Evolutionary conservation across 1,139 yeast species (phyloP), one percentile per base, ranked within the genome.

Genomic region (Meyerozyma elateridarum): DNA sequence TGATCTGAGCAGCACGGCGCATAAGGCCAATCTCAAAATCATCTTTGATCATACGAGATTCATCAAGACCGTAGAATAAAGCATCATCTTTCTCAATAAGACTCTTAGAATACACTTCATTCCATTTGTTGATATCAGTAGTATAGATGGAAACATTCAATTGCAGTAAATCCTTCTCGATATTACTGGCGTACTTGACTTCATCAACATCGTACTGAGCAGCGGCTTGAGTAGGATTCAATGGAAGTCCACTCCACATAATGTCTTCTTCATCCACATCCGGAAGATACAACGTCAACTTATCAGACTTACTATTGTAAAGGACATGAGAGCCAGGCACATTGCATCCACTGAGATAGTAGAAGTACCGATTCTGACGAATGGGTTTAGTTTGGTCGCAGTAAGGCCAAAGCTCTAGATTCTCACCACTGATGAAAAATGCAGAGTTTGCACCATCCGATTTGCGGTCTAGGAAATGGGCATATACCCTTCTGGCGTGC

Each of bases 171-270:
- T 60, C 62, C 2, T 40, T 37, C 15, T 54, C 59, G 36, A 80
- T 51, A 6, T 75, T 77, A 11, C 59, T 52, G 8, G 69, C 73
- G 49, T 81, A 84, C 42, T 74, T 61, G 35, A 89, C 94, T 26
- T 75, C 80, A 54, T 91, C 97, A 21, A 85, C 89, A 45, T 89
- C 96, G 48, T 61, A 91, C 40, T 65, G 69, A 13, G 61, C 52
- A 30, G 56, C 37, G 0, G 96, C 96, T 15, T 81, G 78, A 33
- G 80, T 78, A n/a, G 68, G 47, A 25, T 76, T 63, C 33, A 85
- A 43, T 2, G 98, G 97, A 58, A 82, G 54, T 0, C 98, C 98
- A 36, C 93, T 80, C 97, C 98, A 91, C 89, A 91, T 84, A 30
- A 91, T 85, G 52, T 85, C 96, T 29, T 91, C 97, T 32, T 73